These are phyloP conservation scores for Annona cherimola DNA, from an alignment of 164 flowering plant genomes.

Conservation along the genomic window DNA sequence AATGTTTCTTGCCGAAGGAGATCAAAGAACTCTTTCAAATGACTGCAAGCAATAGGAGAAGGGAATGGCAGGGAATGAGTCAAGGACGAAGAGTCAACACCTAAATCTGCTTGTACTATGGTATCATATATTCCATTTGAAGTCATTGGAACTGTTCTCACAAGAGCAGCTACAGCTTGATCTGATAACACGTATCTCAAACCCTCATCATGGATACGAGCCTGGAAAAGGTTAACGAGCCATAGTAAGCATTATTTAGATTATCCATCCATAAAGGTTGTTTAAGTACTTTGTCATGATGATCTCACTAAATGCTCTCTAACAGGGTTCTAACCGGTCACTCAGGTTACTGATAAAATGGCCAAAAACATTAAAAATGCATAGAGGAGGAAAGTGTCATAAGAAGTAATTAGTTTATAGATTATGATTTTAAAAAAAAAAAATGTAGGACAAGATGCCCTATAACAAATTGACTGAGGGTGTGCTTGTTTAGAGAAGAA, in stretches of 20 bases:
- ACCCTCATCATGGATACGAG: constrained; percentile 97
- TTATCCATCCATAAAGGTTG: background rate
- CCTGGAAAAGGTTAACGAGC: constrained; percentile 49
- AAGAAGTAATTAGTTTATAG: too few relatives aligned
- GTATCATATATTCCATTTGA: constrained; percentile 36
- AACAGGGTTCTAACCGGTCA: background rate
- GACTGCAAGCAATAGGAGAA: constrained; percentile 64
- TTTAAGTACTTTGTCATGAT: background rate
- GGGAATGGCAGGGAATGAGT: constrained; percentile 40
- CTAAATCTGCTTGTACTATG: constrained; percentile 52
- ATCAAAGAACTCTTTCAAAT: constrained; percentile 44
- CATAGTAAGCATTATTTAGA: background rate
- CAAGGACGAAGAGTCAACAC: constrained; percentile 29
- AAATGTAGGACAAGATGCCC: too few relatives aligned
- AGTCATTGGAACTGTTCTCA: constrained; percentile 41
- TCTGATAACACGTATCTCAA: constrained; percentile 84
- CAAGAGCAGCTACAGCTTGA: constrained; percentile 69
- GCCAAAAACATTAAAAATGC: background rate
- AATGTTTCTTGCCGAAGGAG: constrained; percentile 34
- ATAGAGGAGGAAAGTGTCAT: too few relatives aligned
- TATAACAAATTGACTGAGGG: too few relatives aligned
- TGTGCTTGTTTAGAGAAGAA: too few relatives aligned
- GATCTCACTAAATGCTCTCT: background rate
- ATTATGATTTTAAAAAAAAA: too few relatives aligned
- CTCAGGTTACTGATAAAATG: background rate